Evolutionary conservation across 1,284 basidiomycete genomes (phyloP), one percentile per base, ranked within the genome.

Genomic region (Ceratobasidium theobromae): DNA sequence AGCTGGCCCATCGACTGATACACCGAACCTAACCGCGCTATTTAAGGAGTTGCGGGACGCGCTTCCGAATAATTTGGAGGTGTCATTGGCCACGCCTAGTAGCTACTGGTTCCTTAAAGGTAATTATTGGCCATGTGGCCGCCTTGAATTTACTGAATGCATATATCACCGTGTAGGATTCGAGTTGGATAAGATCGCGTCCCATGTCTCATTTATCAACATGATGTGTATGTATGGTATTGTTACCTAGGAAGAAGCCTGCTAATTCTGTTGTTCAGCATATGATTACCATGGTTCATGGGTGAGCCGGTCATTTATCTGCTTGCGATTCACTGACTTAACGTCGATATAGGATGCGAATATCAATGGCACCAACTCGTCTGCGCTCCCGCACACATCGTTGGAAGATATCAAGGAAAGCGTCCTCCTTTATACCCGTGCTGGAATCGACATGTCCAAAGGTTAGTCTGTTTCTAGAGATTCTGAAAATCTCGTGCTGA

Each of bases 371-470:
- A 40, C 53, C 9, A 55, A 55, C n/a, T 55, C 53, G 14, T 55
- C 53, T 28, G 53, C 53, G 16, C 40, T 55, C 14, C 53, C 53
- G 3, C 53, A 55, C 27, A 55, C 53, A 27, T 55, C 53, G 4
- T 27, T 55, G 23, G 53, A 55, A 16, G 53, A 55, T 18, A 55
- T 55, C 53, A 55, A 55, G n/a, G 53, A 55, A 5, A 55, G 53
- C 40, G 53, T 55, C 9, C 40, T 55, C 11, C 40, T 55, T 8
- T 55, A 55, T 18, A 55, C 53, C 21, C 53, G 53, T 38, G 27
- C 45, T 28, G 53, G 53, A n/a, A 55, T 55, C 25, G 53, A 55
- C 27, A 55, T 55, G 53, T 41, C 53, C 9, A 55, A 55, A 55
- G 53, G 53, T 55, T 38, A 45, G 40, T 28, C 16, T 38, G 35